Conservation (phyloP, 306 rosid genomes). For the Myrica gale region DNA sequence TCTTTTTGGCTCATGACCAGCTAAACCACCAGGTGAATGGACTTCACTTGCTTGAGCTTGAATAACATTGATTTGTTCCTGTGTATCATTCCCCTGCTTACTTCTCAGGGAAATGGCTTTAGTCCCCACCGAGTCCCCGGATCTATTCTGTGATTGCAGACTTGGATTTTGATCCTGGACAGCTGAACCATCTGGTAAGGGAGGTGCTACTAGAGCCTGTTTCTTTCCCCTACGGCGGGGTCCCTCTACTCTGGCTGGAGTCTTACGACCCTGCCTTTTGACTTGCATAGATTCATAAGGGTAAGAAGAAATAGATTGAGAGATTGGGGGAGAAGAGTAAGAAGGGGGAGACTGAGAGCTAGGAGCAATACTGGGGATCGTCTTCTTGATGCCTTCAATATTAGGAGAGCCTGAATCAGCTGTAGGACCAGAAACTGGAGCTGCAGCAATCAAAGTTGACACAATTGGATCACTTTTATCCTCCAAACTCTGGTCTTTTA, state of each 20-base stretch:
- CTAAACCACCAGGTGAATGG: conserved; percentile 49
- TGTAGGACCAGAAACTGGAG: conserved; percentile 41
- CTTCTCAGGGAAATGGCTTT: conserved; percentile 40
- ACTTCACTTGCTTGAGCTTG: conserved; percentile 49
- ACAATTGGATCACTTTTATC: conserved; percentile 37
- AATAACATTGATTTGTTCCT: conserved; percentile 38
- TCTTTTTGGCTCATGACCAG: conserved; percentile 58
- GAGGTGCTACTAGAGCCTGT: conserved; percentile 39
- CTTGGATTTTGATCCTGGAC: conserved; percentile 54
- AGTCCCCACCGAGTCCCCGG: conserved; percentile 44
- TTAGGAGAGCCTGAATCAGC: conserved; percentile 37
- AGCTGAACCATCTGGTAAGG: conserved; percentile 39
- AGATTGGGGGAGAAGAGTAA: conserved; percentile 40
- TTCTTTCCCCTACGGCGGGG: conserved; percentile 84
- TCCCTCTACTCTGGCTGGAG: conserved; percentile 64
- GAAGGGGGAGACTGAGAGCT: conserved; percentile 33
- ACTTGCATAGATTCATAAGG: conserved; percentile 51
- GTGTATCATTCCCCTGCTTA: conserved; percentile 46
- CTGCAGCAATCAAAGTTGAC: conserved; percentile 33
- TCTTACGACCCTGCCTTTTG: conserved; percentile 78
- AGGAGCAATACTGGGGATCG: conserved; percentile 37
- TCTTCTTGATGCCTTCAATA: conserved; percentile 29
- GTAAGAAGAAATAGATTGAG: conserved; percentile 45
- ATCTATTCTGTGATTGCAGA: conserved; percentile 38
- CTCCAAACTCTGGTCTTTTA: conserved; percentile 35